Conservation (phyloP, 2,329 filamentous ascomycete species). For the Geosmithia morbida region DNA sequence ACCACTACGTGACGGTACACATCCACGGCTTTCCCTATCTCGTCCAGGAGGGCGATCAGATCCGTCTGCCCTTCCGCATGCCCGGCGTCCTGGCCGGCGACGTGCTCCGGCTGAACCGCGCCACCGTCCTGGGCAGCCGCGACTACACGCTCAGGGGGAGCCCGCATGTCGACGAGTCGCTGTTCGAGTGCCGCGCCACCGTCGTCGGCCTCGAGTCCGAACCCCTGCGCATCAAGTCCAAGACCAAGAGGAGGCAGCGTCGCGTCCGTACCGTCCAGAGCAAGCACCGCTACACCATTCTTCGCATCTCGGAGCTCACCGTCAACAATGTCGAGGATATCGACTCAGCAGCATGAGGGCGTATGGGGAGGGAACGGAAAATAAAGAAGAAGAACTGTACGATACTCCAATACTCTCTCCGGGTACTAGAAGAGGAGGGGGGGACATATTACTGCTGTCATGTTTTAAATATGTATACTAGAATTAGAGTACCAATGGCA, state of each 20-base stretch:
- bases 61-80: constrained; percentile 72
- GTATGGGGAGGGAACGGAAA: neutral
- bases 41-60: constrained; percentile 57
- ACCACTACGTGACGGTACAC: constrained; percentile 67
- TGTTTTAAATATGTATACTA: neutral
- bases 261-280: constrained; percentile 64
- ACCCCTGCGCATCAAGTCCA: constrained; percentile 62
- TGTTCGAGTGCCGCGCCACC: constrained; percentile 75
- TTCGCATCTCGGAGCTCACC: constrained; percentile 71
- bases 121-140: constrained; percentile 66
- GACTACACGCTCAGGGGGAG: constrained; percentile 76
- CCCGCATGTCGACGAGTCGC: constrained; percentile 67
- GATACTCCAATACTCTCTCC: too few species aligned
- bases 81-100: constrained; percentile 66
- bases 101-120: constrained; percentile 75
- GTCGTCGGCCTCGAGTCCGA: constrained; percentile 77
- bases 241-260: constrained; percentile 67
- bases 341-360: constrained; percentile 6
- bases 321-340: constrained; percentile 34
- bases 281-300: constrained; percentile 80
- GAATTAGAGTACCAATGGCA: neutral
- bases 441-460: neutral
- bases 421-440: neutral
- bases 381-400: neutral
- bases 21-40: constrained; percentile 72